Evolutionary conservation across 129 eudicot genomes (phyloP).

Genomic region (Gnaphalium uliginosum): DNA sequence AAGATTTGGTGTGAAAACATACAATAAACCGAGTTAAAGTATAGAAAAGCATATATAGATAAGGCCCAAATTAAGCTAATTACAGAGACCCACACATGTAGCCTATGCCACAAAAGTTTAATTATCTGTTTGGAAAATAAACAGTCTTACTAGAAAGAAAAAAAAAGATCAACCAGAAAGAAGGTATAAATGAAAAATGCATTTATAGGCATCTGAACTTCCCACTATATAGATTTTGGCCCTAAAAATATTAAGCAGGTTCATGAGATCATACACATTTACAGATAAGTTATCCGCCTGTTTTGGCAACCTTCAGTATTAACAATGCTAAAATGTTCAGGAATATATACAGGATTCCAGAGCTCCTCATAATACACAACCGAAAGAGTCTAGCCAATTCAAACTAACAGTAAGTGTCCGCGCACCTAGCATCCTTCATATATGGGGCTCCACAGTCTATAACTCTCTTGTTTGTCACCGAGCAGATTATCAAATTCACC

Average conservation of each 20-base stretch:
- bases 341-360: no score
- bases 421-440: neutral
- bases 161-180: neutral
- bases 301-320: neutral
- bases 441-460: constrained; percentile 1
- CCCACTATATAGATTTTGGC: neutral
- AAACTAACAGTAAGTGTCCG: neutral
- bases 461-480: neutral
- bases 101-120: neutral
- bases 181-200: neutral
- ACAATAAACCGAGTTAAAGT: neutral
- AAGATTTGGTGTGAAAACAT: constrained; percentile 9
- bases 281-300: neutral
- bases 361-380: no score
- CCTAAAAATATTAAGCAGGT: neutral
- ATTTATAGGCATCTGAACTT: neutral
- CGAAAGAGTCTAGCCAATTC: no score
- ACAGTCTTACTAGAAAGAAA: neutral
- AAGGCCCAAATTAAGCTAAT: neutral
- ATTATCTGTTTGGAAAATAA: neutral
- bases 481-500: neutral
- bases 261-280: neutral
- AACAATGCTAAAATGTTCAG: neutral
- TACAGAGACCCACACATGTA: neutral
- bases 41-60: neutral